A percentile compares a stretch with the other conserved stretches of the same genome.
phyloP scores from a whole-genome alignment of 2,329 filamentous ascomycete species.

The Pezicula radicicola region DNA sequence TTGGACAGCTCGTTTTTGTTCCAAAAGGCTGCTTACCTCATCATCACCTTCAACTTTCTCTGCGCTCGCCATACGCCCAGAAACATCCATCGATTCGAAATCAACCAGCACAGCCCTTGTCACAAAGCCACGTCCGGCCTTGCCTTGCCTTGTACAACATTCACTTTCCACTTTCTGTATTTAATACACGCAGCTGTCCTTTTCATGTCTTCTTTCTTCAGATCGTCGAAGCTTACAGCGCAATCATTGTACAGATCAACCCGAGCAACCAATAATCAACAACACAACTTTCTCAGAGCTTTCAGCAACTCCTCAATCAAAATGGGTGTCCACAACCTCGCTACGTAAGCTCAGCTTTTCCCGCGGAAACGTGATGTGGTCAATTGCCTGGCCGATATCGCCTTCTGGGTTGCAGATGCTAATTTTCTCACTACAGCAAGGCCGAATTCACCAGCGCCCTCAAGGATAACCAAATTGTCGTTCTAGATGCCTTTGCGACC shows the following conservation, averaged over 20 bases:
- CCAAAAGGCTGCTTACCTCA: not conserved
- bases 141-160: too few species aligned
- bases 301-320: conserved; percentile 37
- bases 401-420: conserved; percentile 12
- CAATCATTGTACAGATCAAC: conserved; percentile 5
- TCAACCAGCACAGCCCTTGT: not conserved
- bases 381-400: not conserved
- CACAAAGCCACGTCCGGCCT: too few species aligned
- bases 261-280: not conserved
- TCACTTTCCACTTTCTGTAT: not conserved
- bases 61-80: not conserved
- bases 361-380: not conserved
- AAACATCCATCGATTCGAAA: not conserved
- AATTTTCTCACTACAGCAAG: conserved; percentile 41
- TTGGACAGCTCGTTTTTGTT: not conserved
- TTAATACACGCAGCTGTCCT: not conserved
- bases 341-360: conserved; percentile 28
- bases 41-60: not conserved
- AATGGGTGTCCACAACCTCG: conserved; percentile 43
- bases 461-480: conserved; percentile 56
- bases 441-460: conserved; percentile 55
- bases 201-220: conserved; percentile 2
- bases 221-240: conserved; percentile 11
- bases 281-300: conserved; percentile 8
- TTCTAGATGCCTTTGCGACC: conserved; percentile 83